Base-by-base conservation (phyloP, 345 rosid genomes). In the Acer yangbiense region DNA sequence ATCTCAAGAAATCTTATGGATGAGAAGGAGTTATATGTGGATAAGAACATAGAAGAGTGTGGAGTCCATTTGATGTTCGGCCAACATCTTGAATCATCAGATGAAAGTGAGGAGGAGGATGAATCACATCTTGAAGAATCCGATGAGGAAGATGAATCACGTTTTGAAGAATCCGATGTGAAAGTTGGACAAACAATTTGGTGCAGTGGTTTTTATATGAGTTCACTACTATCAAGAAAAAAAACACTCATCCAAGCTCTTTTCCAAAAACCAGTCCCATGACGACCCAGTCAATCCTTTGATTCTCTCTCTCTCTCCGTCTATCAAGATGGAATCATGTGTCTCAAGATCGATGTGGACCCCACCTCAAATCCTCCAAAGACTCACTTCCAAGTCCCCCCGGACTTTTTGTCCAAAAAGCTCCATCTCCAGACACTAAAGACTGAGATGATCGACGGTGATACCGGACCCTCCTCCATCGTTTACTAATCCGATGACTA, bases 341-440 rank as follows among this genome's bases (percentile, higher is more conserved):
- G 99, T 74, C 86, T 97, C 69, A 89, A 85, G 79, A 85, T 94
- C 79, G 98, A 94, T 72, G 98, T 94, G 84, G 98, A 94, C 67
- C 90, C 87, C 10, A 23, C 94, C 14, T 73, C 82, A 18, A 78
- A 82, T 17, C 91, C 89, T 0, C 90, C 91, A 57, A 91, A 90
- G 82, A 82, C 77, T 75, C 92, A 98, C 39, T 97, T 97, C 82
- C 86, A 93, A 81, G 98, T 94, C 23, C 93, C 98, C 18, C 75
- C 93, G 0, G 96, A 89, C 32, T 89, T 94, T 55, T 96, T 88
- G 16, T 79, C 78, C 72, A 87, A 78, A 82, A 94, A 93, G 86
- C 91, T 97, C 69, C 89, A 95, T 97, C 77, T 97, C 20, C 87
- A 83, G 83, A 84, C 86, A 68, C 48, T 85, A 17, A 27, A 88